A percentile compares a stretch with the other conserved stretches of the same genome.
phyloP scores from a whole-genome alignment of 495 filamentous ascomycete genomes.

The Viridothelium virens region DNA sequence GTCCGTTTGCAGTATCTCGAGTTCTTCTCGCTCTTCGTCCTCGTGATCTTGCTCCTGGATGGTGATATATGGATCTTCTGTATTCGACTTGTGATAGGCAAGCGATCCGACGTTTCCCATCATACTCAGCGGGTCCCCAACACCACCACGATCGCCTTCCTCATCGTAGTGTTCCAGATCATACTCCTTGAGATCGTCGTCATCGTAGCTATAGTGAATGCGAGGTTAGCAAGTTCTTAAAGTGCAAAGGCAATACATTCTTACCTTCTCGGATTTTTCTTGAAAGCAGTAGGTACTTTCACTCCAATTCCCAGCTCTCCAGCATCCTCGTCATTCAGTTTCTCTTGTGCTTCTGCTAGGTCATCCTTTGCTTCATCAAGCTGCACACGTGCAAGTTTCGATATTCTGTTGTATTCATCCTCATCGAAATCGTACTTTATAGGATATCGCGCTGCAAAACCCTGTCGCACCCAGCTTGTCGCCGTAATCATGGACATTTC shows the following conservation, averaged over 20 bases:
- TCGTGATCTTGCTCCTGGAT: slow-evolving; percentile 70
- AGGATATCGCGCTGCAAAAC: slow-evolving; percentile 86
- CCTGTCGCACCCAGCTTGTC: slow-evolving; percentile 86
- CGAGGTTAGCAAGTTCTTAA: not conserved
- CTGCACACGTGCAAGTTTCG: slow-evolving; percentile 77
- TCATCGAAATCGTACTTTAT: slow-evolving; percentile 87
- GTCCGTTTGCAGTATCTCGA: slow-evolving; percentile 86
- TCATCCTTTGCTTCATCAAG: slow-evolving; percentile 88
- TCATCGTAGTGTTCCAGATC: slow-evolving; percentile 91
- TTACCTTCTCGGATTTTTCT: slow-evolving; percentile 21
- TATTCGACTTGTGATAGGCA: slow-evolving; percentile 85
- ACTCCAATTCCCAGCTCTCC: slow-evolving; percentile 30
- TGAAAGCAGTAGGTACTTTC: slow-evolving; percentile 10
- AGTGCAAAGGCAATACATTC: not conserved
- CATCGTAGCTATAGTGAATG: slow-evolving; percentile 40
- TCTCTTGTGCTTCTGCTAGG: slow-evolving; percentile 57
- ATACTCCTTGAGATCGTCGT: slow-evolving; percentile 90
- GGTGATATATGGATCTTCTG: slow-evolving; percentile 93
- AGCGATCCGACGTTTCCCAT: slow-evolving; percentile 91
- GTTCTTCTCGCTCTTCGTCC: slow-evolving; percentile 84
- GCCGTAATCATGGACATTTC: slow-evolving; percentile 88
- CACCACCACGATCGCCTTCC: slow-evolving; percentile 48
- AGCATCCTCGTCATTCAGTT: slow-evolving; percentile 30
- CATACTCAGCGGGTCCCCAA: slow-evolving; percentile 69
- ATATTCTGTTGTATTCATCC: slow-evolving; percentile 84